Evolutionary conservation across 768 basidiomycete genomes (phyloP).

Genomic region (Boletus pseudo-olivaceus): DNA sequence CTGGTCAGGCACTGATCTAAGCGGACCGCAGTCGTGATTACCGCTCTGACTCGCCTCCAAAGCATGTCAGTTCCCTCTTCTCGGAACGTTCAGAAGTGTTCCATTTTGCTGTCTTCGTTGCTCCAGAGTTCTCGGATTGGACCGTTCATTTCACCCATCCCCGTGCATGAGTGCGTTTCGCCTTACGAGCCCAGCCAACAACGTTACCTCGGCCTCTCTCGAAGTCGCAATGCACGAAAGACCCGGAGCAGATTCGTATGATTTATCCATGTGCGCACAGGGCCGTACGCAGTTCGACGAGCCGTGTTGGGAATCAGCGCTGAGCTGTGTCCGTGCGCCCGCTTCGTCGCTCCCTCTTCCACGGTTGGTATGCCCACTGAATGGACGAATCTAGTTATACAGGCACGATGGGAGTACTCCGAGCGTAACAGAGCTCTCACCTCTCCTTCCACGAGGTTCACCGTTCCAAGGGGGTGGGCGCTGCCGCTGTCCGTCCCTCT

Average conservation of each 20-base stretch:
- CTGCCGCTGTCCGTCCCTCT: not conserved
- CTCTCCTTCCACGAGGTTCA: not conserved
- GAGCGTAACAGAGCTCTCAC: slow-evolving; percentile 12
- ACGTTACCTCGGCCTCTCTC: slow-evolving; percentile 8
- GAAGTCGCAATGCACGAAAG: slow-evolving; percentile 2
- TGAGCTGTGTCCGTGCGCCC: not conserved
- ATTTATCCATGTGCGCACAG: not conserved
- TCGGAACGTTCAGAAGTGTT: slow-evolving; percentile 8
- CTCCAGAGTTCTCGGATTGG: slow-evolving; percentile 24
- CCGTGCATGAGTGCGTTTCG: slow-evolving; percentile 13
- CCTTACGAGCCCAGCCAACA: slow-evolving; percentile 19
- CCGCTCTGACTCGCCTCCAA: slow-evolving; percentile 23
- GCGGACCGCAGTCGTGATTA: slow-evolving; percentile 23
- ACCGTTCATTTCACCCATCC: slow-evolving; percentile 25
- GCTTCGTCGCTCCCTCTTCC: not conserved
- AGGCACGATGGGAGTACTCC: not conserved
- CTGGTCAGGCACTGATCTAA: slow-evolving; percentile 28
- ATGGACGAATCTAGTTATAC: not conserved
- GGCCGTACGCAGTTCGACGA: not conserved
- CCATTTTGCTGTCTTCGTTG: slow-evolving; percentile 16
- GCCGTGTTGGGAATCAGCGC: not conserved
- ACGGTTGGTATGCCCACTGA: not conserved
- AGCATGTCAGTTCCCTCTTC: slow-evolving; percentile 23
- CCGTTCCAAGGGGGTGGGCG: not conserved
- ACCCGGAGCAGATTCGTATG: slow-evolving; percentile 9